Percentiles rank a stretch among this genome's conserved stretches.
Conservation (phyloP, 768 basidiomycete species). For the Trametes sanguinea region DNA sequence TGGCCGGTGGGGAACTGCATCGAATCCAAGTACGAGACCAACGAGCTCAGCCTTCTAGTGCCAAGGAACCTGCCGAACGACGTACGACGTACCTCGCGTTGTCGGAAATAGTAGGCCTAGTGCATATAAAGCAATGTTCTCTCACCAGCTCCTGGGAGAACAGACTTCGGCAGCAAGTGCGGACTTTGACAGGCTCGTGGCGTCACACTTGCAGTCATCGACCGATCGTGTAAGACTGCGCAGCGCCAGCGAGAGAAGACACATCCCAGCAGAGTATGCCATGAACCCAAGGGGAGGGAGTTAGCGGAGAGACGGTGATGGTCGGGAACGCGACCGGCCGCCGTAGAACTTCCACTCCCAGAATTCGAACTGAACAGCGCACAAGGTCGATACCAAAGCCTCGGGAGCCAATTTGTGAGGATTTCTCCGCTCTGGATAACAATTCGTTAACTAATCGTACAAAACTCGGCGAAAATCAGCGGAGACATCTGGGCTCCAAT, state of each 20-base stretch:
- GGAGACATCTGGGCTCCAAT: not conserved
- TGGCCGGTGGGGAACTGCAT: constrained; percentile 18
- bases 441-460: constrained; percentile 9
- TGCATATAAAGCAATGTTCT: constrained; percentile 14
- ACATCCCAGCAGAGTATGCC: constrained; percentile 16
- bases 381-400: constrained; percentile 7
- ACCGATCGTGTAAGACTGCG: constrained; percentile 15
- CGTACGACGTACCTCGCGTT: constrained; percentile 1
- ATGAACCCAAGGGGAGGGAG: not conserved
- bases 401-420: constrained; percentile 11
- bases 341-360: constrained; percentile 17
- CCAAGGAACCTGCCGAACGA: constrained; percentile 4
- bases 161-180: not conserved
- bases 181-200: constrained; percentile 17
- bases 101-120: constrained; percentile 17
- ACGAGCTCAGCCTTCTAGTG: constrained; percentile 18
- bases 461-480: not conserved
- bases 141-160: constrained; percentile 16
- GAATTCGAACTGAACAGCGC: constrained; percentile 1
- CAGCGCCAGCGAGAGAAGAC: constrained; percentile 19
- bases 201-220: constrained; percentile 12
- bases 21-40: constrained; percentile 8
- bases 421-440: constrained; percentile 8
- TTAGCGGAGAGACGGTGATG: constrained; percentile 7
- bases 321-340: constrained; percentile 18